These are phyloP conservation scores for Salix viminalis DNA, from an alignment of 345 rosid species.

Conservation along the genomic window DNA sequence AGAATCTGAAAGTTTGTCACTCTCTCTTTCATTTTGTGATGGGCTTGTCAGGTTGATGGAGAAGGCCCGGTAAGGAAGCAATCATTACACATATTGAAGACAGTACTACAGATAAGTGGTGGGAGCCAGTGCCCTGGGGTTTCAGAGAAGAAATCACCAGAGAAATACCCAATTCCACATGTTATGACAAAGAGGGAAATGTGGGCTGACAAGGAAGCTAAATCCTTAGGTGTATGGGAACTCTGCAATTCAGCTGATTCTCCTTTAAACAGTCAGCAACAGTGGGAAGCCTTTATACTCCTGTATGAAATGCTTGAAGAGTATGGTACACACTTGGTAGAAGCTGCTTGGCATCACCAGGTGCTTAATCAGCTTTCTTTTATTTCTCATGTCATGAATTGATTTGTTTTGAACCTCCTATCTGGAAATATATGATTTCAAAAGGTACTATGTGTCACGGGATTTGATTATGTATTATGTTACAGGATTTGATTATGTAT, in stretches of 20 bases:
- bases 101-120: constrained; percentile 36
- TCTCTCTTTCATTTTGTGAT: constrained; percentile 2
- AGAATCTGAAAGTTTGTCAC: neutral
- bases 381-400: neutral
- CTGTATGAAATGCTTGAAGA: constrained; percentile 92
- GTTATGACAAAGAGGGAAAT: constrained; percentile 65
- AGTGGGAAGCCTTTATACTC: constrained; percentile 88
- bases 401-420: neutral
- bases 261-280: constrained; percentile 45
- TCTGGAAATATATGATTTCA: neutral
- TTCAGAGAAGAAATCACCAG: constrained; percentile 33
- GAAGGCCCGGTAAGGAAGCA: constrained; percentile 88
- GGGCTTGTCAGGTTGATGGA: constrained; percentile 56
- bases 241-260: constrained; percentile 44
- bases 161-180: constrained; percentile 38
- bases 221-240: constrained; percentile 77
- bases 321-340: constrained; percentile 91
- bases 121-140: constrained; percentile 28
- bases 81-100: constrained; percentile 74
- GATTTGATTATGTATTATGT: too few species aligned
- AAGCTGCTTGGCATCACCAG: constrained; percentile 97
- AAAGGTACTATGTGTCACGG: neutral
- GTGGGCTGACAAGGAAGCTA: constrained; percentile 91
- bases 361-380: constrained; percentile 33
- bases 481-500: too few species aligned